These are phyloP conservation scores for Pythium brassicae DNA, from an alignment of 352 stramenopile species.

Conservation along the genomic window DNA sequence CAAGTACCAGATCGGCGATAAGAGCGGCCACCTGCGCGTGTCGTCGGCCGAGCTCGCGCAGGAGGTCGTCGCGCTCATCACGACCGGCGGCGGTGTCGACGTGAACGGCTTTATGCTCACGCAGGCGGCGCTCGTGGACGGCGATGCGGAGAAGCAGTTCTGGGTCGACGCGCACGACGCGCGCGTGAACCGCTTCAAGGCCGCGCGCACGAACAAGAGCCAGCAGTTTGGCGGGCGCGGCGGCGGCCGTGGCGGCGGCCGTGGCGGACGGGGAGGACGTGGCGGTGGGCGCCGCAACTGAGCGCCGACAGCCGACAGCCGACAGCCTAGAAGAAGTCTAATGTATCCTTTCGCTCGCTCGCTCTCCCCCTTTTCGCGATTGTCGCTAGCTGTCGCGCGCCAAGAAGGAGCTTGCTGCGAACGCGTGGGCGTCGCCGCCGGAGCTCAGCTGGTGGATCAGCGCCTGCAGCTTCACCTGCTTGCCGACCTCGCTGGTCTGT, in stretches of 20 bases:
- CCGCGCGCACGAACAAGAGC: conserved; percentile 70
- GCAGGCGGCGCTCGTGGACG: conserved; percentile 51
- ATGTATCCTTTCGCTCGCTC: conserved; percentile 23
- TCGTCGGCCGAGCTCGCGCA: conserved; percentile 51
- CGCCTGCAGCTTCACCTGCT: conserved; percentile 77
- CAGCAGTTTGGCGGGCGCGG: conserved; percentile 35
- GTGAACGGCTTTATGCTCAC: conserved; percentile 65
- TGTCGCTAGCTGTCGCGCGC: conserved; percentile 42
- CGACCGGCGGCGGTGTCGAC: conserved; percentile 47
- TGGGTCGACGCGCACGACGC: conserved; percentile 73
- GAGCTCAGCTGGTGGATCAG: conserved; percentile 84
- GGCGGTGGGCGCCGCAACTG: conserved; percentile 21
- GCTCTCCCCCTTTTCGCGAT: background rate
- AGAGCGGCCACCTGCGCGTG: conserved; percentile 63
- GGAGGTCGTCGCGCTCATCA: conserved; percentile 62
- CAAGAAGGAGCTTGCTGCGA: conserved; percentile 46
- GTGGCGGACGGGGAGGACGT: conserved; percentile 35
- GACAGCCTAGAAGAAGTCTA: conserved; percentile 13
- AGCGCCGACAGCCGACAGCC: background rate
- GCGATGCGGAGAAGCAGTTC: conserved; percentile 83
- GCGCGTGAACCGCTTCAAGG: conserved; percentile 76
- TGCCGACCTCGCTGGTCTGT: conserved; percentile 71
- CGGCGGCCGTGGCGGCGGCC: conserved; percentile 28
- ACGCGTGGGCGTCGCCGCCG: conserved; percentile 41
- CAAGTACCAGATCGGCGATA: conserved; percentile 79